Evolutionary conservation across 139 green algal species (phyloP), one percentile per base, ranked within the genome.

Genomic region (Zygnema circumcarinatum): DNA sequence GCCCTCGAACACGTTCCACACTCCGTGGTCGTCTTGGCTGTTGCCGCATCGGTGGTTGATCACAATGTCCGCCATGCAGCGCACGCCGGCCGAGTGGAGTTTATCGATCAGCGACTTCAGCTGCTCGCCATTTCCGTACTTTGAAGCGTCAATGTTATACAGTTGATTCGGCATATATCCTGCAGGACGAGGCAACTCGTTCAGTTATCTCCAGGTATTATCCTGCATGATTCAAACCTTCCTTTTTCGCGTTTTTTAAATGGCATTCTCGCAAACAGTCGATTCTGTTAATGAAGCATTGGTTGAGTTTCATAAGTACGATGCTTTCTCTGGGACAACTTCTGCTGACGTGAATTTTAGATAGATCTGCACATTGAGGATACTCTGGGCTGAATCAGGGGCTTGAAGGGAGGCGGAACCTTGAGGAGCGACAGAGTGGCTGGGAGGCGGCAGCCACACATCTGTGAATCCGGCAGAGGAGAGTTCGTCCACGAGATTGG

Each of bases 41-140:
- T 87, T 83, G 21, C 74, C 92, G 74, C 90, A 93, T 0, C 92
- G 79, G 78, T 94, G 92, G 91, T 94, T 94, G 82, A 94, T 93
- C 20, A 94, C 92, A 67, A 94, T 94, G 83, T 93, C 92, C 0
- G 85, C 75, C 11, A 94, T 78, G 2, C 79, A 79, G 3, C 87
- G 76, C 2, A 94, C 31, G 16, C 83, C 74, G 62, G 84, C 79
- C 2, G 32, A 81, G 38, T 91, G 84, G 11, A 92, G 31, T 39
- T 38, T 67, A 11, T 56, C 42, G 39, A 93, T 89, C 42, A 91
- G 68, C 0, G 36, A 38, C 69, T 78, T 91, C 47, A 94, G 78
- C 68, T 90, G 35, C 3, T 88, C 68, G 68, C 87, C 87, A 39
- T 68, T 83, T 22, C 92, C 92, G 79, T 94, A 94, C 36, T 83